Evolutionary conservation across 129 eudicot species (phyloP).

Genomic region (Pulicaria dysenterica): DNA sequence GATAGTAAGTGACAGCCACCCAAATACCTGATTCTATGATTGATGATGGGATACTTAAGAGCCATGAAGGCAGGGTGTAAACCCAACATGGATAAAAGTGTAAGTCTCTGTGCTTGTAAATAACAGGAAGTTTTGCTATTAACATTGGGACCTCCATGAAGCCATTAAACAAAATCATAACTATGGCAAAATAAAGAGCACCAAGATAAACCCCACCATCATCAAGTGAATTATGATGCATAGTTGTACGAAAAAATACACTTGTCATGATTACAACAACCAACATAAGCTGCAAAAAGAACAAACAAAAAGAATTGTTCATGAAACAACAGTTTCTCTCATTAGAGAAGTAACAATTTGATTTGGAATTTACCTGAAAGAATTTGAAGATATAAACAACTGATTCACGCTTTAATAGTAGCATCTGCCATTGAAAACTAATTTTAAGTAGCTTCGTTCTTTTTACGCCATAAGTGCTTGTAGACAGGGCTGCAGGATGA

Average conservation of each 20-base stretch:
- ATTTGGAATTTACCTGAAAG: constrained; percentile 54
- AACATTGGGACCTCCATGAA: constrained; percentile 87
- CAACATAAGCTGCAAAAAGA: constrained; percentile 62
- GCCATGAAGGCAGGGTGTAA: constrained; percentile 88
- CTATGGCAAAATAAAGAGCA: constrained; percentile 79
- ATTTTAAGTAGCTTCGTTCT: constrained; percentile 57
- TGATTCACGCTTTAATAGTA: constrained; percentile 71
- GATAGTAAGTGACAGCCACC: constrained; percentile 81
- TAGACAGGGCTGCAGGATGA: constrained; percentile 73
- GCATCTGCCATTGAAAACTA: constrained; percentile 71
- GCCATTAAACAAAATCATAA: constrained; percentile 86
- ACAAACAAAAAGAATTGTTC: not conserved
- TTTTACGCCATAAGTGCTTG: constrained; percentile 54
- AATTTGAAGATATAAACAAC: constrained; percentile 67
- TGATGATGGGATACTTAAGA: constrained; percentile 76
- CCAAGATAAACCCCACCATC: constrained; percentile 90
- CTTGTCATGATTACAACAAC: constrained; percentile 62
- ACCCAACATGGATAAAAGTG: constrained; percentile 93
- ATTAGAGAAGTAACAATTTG: not conserved
- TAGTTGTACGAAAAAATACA: constrained; percentile 80
- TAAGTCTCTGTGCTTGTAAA: constrained; percentile 88
- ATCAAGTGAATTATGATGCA: constrained; percentile 72
- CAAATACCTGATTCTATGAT: constrained; percentile 80
- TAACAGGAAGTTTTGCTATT: constrained; percentile 86
- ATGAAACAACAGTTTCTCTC: too few species aligned